phyloP scores from a whole-genome alignment of 2,329 filamentous ascomycete genomes.

The Helminthosporium solani region DNA sequence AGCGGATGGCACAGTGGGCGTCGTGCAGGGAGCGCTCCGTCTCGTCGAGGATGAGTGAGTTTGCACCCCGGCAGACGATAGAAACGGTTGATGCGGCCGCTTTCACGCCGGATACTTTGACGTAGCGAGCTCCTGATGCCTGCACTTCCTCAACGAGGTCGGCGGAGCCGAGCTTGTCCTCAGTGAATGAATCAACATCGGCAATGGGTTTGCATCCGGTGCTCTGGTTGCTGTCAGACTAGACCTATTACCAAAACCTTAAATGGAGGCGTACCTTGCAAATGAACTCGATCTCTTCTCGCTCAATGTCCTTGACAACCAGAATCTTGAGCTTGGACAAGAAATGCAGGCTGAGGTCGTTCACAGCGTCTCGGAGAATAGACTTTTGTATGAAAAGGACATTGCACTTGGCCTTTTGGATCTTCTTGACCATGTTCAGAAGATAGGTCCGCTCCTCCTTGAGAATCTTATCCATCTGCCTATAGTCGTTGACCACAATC shows the following conservation, averaged over 20 bases:
- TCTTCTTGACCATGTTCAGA: constrained; percentile 99
- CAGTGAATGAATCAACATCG: constrained; percentile 96
- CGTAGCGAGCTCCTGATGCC: constrained; percentile 82
- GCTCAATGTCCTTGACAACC: constrained; percentile 95
- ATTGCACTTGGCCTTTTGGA: constrained; percentile 99
- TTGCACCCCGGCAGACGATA: constrained; percentile 91
- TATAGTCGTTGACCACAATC: constrained; percentile 98
- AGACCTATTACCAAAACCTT: not conserved
- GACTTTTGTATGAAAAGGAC: constrained; percentile 98
- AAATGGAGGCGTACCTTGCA: constrained; percentile 64
- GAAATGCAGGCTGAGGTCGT: constrained; percentile 96
- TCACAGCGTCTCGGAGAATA: constrained; percentile 94
- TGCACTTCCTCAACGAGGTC: constrained; percentile 93
- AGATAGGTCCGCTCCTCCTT: constrained; percentile 99
- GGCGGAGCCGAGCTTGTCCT: constrained; percentile 93
- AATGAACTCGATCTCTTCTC: constrained; percentile 98
- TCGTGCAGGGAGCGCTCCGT: constrained; percentile 96
- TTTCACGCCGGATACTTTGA: constrained; percentile 93
- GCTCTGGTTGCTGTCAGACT: constrained; percentile 50
- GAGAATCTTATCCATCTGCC: constrained; percentile 99
- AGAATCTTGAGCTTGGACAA: constrained; percentile 95
- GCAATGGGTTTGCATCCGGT: constrained; percentile 98
- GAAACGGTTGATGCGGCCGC: constrained; percentile 82
- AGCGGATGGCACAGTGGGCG: constrained; percentile 94
- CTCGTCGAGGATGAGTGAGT: constrained; percentile 91